Base-by-base conservation (phyloP, 2,329 filamentous ascomycete genomes). In the Periglandula ipomoeae region DNA sequence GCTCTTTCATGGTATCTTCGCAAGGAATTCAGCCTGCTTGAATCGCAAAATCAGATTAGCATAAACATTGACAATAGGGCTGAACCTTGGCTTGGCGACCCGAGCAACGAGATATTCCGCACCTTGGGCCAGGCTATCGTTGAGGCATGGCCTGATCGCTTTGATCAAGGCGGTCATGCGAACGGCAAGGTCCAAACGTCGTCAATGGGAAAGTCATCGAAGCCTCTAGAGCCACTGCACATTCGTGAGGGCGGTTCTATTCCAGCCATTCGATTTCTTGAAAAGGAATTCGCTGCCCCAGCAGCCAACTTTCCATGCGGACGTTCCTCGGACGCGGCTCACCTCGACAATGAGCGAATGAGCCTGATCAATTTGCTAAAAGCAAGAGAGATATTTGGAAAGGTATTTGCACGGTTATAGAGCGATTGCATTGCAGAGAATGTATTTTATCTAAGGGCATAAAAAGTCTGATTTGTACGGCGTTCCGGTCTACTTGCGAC, bases 201-300 rank as follows among this genome's bases (percentile, higher is more conserved):
- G 32, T 47, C 48, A 13, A 30, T 41, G 32, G 44, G 40, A 30
- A 50, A 35, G 42, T 38, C 49, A 4, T 39, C 37, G 30, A 67
- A 64, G 34, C 65, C 70, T 4, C 73, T 70, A 53, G 85, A 83
- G 58, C 91, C 90, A 0, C 73, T 98, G 3, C 97, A 95, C 63
- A 98, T 98, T 56, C 81, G 93, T 9, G 93, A 98, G 67, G 93
- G 93, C 11, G 93, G 93, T 5, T 94, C 87, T 0, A 98, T 98
- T 56, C 93, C 93, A 0, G 88, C 88, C 0, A 97, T 97, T 49
- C 75, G 93, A 5, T 97, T 97, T 61, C 64, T 97, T 34, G 91
- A 97, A 65, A 95, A 95, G 69, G 89, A 95, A 59, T 96, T 97
- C 61, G 76, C 78, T 3, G 93, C 93, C 0, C 89, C 90, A 0